These are phyloP conservation scores for Puccinia horiana DNA, from an alignment of 1,284 basidiomycete species.

Conservation along the genomic window DNA sequence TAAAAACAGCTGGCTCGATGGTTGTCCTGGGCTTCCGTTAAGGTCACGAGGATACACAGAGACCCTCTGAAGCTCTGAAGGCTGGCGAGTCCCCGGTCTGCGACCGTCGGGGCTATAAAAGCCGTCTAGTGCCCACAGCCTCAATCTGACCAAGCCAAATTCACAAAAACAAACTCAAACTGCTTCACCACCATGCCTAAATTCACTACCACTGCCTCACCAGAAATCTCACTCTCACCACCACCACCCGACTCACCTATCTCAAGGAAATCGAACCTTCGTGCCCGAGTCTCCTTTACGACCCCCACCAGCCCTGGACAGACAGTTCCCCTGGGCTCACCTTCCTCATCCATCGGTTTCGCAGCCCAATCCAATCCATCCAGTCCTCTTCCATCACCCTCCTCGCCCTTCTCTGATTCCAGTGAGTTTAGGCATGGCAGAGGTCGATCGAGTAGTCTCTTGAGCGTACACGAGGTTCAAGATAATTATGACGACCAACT, in stretches of 20 bases:
- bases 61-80: too few relatives aligned
- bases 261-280: constrained; percentile 11
- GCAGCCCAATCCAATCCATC: not conserved
- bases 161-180: not conserved
- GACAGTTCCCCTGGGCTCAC: not conserved
- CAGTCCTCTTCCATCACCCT: constrained; percentile 38
- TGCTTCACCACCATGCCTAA: not conserved
- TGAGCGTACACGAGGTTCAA: constrained; percentile 60
- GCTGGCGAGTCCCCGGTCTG: too few relatives aligned
- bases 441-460: constrained; percentile 51
- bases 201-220: constrained; percentile 17
- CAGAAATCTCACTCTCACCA: constrained; percentile 31
- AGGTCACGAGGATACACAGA: too few relatives aligned
- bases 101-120: too few relatives aligned
- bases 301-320: not conserved
- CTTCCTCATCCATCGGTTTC: constrained; percentile 17
- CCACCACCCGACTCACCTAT: constrained; percentile 20
- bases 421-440: not conserved
- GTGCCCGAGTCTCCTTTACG: constrained; percentile 24
- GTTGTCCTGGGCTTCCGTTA: too few relatives aligned
- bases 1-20: too few relatives aligned
- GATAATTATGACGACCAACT: constrained; percentile 60
- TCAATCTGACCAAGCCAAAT: too few relatives aligned
- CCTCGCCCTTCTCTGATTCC: constrained; percentile 25
- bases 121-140: too few relatives aligned